Evolutionary conservation across 306 rosid genomes (phyloP).

Genomic region (Calophaca sinica): DNA sequence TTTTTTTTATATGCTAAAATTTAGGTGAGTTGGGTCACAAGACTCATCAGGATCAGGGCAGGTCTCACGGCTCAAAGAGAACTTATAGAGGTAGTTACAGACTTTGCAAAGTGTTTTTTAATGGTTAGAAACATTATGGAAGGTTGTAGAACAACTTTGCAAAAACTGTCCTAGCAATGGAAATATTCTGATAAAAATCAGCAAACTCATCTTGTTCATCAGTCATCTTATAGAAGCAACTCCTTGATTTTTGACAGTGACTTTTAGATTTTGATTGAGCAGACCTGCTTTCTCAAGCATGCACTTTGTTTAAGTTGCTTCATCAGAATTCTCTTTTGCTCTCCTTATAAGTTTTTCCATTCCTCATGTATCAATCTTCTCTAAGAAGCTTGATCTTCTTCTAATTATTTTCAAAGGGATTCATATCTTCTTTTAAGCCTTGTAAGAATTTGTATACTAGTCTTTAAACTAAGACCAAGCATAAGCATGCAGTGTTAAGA

Average conservation of each 20-base stretch:
- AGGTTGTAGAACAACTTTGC: background rate
- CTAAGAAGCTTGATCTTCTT: background rate
- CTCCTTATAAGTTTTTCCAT: background rate
- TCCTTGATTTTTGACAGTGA: background rate
- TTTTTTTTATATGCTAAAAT: too few species aligned
- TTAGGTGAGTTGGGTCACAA: too few species aligned
- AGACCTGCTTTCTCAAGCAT: background rate
- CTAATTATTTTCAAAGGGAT: background rate
- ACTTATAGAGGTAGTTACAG: too few species aligned
- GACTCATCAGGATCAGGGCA: too few species aligned
- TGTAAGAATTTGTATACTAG: background rate
- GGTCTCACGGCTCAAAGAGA: too few species aligned
- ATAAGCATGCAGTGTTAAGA: background rate
- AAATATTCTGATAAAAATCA: background rate
- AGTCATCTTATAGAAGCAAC: background rate
- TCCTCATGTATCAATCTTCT: background rate
- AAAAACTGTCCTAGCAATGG: background rate
- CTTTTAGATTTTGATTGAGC: slow-evolving; percentile 4
- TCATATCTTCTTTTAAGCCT: background rate
- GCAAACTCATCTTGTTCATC: background rate
- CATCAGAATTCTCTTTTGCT: background rate
- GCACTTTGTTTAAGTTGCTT: background rate
- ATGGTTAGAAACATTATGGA: background rate
- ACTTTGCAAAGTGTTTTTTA: background rate
- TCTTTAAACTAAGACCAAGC: background rate